Base-by-base conservation (phyloP, 805 yeast genomes). In the Ogataea haglerorum region DNA sequence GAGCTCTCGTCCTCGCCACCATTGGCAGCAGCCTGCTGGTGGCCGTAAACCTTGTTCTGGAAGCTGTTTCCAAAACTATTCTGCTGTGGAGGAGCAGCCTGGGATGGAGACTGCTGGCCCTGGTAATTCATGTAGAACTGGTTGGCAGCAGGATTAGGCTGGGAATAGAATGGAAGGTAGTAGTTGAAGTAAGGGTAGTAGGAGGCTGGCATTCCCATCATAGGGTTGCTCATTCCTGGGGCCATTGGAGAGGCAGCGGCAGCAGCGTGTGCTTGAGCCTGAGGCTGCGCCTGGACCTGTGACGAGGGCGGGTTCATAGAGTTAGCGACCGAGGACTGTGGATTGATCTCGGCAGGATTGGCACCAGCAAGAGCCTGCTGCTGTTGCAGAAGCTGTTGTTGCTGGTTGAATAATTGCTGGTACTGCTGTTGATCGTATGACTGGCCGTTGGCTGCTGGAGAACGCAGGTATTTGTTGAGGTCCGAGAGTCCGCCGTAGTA, bases 151-250 rank as follows among this genome's bases (percentile, higher is more conserved):
- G 61, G 56, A 39, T 51, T 46, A 36, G 58, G 58, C 45, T 56
- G 61, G 13, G 48, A 47, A 49, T 58, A 54, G 48, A 50, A 56
- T 30, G 60, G 61, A 34, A 53, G 46, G 38, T 58, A 60, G 48
- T 58, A 60, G 53, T 56, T 56, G 55, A 52, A 57, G 52, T 52
- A 60, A 38, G 60, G 63, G 49, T 54, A 60, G 47, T 50, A 56
- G 14, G 57, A 53, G 25, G 53, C 56, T 40, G 63, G 63, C 28
- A 54, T 47, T 34, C 60, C 57, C 54, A 57, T 52, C 59, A 57
- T 56, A 46, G 61, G 61, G 34, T 50, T 51, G 38, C 41, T 52
- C 46, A 53, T 43, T 30, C 52, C 57, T 34, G 57, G 53, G 12
- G 53, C 44, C 9, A 43, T 52, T 32, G 45, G 42, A 13, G 42